Base-by-base conservation (phyloP, 495 filamentous ascomycete genomes). In the Hyaloscypha hepaticicola region DNA sequence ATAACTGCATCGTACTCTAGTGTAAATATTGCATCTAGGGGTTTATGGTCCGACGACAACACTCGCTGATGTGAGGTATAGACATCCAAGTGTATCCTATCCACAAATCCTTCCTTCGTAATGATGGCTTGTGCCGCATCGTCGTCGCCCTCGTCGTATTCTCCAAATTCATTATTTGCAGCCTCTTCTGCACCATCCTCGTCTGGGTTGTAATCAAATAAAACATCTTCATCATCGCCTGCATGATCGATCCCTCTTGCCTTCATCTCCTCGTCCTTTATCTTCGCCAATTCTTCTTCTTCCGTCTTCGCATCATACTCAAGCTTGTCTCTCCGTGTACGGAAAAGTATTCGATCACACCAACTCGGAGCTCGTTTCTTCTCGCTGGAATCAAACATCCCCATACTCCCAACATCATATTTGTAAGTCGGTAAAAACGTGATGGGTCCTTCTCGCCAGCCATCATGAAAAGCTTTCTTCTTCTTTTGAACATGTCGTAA, bases 331-430 rank as follows among this genome's bases (percentile, higher is more conserved):
- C 80, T 84, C 41, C 88, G 85, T 1, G 90, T 90, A 34, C 93
- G 84, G 70, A 84, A 99, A 0, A 99, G 76, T 52, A 99, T 93
- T n/a, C 96, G 88, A 75, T 99, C 96, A 73, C 96, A 99, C 94
- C 94, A 99, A 72, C 92, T 96, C 5, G 96, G 96, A 16, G 89
- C 88, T 56, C 96, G 82, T 57, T 88, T 85, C 79, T 98, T 99
- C 69, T 97, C 96, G 65, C 92, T 96, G 0, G 92, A 90, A 76
- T 99, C 96, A 72, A 97, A 98, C 63, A 90, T 82, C 4, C 91
- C 91, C 60, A 97, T 87, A 41, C 89, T 96, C n/a, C 96, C 96
- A 41, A 95, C 82, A 70, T 99, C 96, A 68, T 98, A 99, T 75
- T 96, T 96, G 72, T 96, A 99, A 0, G 94, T 96, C 14, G 96